Conservation (phyloP, 2,329 filamentous ascomycete species). For the Hymenoscyphus repandus region DNA sequence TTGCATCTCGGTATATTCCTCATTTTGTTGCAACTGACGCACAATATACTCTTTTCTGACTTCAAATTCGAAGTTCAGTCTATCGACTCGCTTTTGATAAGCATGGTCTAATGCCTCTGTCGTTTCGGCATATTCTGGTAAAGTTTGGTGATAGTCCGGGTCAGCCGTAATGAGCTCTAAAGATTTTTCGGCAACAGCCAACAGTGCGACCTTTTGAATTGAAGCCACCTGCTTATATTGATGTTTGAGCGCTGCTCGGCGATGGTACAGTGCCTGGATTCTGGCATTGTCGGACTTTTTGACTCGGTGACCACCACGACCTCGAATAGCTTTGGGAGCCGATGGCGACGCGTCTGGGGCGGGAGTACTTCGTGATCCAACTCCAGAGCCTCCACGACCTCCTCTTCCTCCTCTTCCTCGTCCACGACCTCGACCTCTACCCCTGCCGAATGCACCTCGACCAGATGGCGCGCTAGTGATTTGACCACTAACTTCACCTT, state of each 20-base stretch:
- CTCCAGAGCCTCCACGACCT: slow-evolving; percentile 15
- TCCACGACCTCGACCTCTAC: slow-evolving; percentile 22
- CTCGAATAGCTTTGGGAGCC: slow-evolving; percentile 13
- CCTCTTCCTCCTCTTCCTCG: slow-evolving; percentile 17
- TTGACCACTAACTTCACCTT: slow-evolving; percentile 3
- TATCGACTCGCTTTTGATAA: slow-evolving; percentile 13
- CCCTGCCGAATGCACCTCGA: slow-evolving; percentile 17
- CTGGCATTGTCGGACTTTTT: slow-evolving; percentile 25
- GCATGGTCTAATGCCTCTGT: slow-evolving; percentile 16
- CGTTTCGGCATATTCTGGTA: slow-evolving; percentile 26
- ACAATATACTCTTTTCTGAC: slow-evolving; percentile 11
- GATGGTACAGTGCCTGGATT: slow-evolving; percentile 27
- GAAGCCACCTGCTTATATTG: slow-evolving; percentile 25
- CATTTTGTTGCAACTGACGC: slow-evolving; percentile 9
- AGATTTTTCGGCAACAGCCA: slow-evolving; percentile 26
- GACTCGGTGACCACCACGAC: slow-evolving; percentile 23
- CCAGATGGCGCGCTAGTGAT: slow-evolving; percentile 1
- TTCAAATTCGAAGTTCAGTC: slow-evolving; percentile 10
- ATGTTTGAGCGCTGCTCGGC: slow-evolving; percentile 23
- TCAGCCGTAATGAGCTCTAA: slow-evolving; percentile 20
- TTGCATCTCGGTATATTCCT: slow-evolving; percentile 14
- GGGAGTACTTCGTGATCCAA: slow-evolving; percentile 10
- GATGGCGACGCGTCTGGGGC: slow-evolving; percentile 7
- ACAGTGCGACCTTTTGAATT: slow-evolving; percentile 22
- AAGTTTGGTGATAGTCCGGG: slow-evolving; percentile 23